Evolutionary conservation across 768 basidiomycete species (phyloP), one percentile per base, ranked within the genome.

Genomic region (Suillus sp.): DNA sequence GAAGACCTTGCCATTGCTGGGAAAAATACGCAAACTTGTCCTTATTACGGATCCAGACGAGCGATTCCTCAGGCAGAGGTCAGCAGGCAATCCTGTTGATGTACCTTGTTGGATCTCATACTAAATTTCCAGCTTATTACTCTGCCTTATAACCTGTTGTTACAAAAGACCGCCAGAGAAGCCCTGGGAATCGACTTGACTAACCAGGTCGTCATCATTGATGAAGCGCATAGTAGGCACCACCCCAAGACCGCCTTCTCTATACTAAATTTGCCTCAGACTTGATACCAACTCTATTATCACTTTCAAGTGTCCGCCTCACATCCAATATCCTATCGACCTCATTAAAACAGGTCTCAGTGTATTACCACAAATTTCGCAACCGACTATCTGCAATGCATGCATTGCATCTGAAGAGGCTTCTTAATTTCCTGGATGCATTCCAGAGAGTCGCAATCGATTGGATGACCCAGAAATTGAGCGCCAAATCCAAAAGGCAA

Each of bases 31-130:
- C 79, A 87, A 53, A 88, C 86, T 10, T 99, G 96, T 72, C 93
- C 96, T 0, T 99, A 99, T 76, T 99, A 98, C 74, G 94, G 91
- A 3, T 91, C 94, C 9, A 80, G 97, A 48, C 80, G 84, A 60
- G 95, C 95, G 16, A 94, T 98, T 60, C 86, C 90, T 42, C 92
- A 94, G 72, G 94, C 96, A 37, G 91, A 99, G 82, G 93, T 94
- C 65, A 48, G 81, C 65, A 37, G 11, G 11, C 22, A 27, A 30
- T 37, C 34, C 13, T 38, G 18, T 1, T 34, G 34, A 43, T 34
- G 60, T 50, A 10, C 42, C 56, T 60, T 42, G 40, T 59, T 30
- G 27, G 16, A 4, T 9, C 1, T 30, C 30, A 63, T 64, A 56
- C 42, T 37, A 58, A 35, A 42, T 38, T 40, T 63, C 38, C 59